A percentile compares a stretch with the other conserved stretches of the same genome.
Evolutionary conservation across 129 eudicot genomes (phyloP).

Genomic region (Cynara cardunculus): DNA sequence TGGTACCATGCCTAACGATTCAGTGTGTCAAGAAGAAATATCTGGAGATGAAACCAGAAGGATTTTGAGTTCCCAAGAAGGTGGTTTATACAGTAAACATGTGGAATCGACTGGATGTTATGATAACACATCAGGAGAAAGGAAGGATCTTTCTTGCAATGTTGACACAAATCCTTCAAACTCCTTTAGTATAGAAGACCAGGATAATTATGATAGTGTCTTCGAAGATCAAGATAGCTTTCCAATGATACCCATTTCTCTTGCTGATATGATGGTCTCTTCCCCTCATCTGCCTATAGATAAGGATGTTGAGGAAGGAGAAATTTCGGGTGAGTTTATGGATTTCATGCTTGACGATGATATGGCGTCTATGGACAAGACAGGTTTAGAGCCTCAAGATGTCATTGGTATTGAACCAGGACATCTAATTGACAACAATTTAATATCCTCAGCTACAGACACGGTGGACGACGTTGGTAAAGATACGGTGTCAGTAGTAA

Average conservation of each 20-base stretch:
- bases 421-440: constrained; percentile 17
- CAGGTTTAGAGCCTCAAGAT: constrained; percentile 23
- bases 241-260: constrained; percentile 11
- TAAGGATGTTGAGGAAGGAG: constrained; percentile 68
- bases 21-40: constrained; percentile 18
- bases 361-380: constrained; percentile 8
- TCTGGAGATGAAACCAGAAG: constrained; percentile 21
- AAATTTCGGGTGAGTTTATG: constrained; percentile 33
- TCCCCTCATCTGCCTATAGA: constrained; percentile 18
- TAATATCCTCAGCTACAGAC: neutral
- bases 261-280: constrained; percentile 9
- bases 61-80: constrained; percentile 18
- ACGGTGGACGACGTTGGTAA: constrained; percentile 12
- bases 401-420: constrained; percentile 7
- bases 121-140: constrained; percentile 10
- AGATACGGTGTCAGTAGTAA: constrained; percentile 7
- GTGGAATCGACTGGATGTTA: constrained; percentile 20
- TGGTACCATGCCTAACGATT: constrained; percentile 8
- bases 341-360: constrained; percentile 35
- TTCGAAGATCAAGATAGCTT: neutral
- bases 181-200: constrained; percentile 6
- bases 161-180: constrained; percentile 1
- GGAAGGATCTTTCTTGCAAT: constrained; percentile 4
- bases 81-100: constrained; percentile 4
- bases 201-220: constrained; percentile 17